Evolutionary conservation across 441 rosid species (phyloP).

Genomic region (Populus hybrid): DNA sequence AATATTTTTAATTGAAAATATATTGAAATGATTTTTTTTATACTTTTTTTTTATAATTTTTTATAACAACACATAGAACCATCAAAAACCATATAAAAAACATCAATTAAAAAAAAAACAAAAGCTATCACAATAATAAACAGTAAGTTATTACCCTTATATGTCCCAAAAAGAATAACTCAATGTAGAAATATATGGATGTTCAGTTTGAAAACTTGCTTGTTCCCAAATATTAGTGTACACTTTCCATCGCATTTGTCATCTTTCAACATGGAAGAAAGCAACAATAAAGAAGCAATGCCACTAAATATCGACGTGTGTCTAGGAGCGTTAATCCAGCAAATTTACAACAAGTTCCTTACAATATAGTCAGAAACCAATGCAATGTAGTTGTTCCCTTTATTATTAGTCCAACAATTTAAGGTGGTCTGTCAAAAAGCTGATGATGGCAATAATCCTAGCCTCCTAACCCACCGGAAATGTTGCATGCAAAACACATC

Average conservation of each 20-base stretch:
- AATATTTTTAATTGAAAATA: no score
- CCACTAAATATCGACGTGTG: neutral
- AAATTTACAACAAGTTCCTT: neutral
- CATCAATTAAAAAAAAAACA: no score
- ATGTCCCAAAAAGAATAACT: no score
- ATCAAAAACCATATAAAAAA: no score
- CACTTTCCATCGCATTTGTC: neutral
- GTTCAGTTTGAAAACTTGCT: no score
- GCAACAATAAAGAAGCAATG: neutral
- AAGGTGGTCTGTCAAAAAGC: neutral
- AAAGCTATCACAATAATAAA: no score
- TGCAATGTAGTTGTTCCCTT: neutral
- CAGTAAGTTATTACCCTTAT: no score
- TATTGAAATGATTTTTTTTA: no score
- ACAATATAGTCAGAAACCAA: neutral
- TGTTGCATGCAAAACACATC: no score
- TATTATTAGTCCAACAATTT: neutral
- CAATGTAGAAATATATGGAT: neutral
- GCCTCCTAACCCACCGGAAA: neutral
- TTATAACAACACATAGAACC: no score
- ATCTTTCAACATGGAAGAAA: neutral
- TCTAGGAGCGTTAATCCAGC: neutral
- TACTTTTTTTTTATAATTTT: no score
- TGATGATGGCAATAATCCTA: neutral
- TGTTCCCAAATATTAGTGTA: no score